Evolutionary conservation across 2,329 filamentous ascomycete genomes (phyloP), one percentile per base, ranked within the genome.

Genomic region (Penicillium oxalicum): DNA sequence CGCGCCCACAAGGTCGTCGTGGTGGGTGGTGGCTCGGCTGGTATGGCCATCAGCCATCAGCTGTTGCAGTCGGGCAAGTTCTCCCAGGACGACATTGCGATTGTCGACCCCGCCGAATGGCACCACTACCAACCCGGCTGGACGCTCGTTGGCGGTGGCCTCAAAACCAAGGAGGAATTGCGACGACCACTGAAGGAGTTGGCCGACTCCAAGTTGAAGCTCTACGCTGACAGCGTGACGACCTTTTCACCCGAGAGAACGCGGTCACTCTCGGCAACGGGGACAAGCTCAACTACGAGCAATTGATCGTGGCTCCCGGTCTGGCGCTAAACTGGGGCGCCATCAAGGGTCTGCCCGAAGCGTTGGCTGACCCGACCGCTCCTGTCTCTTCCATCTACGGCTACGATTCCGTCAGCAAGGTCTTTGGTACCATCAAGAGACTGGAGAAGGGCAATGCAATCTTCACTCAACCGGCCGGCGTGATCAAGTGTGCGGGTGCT

Each of bases 91-190:
- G 83, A 86, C 51, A 83, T 86, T 51, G 82, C 83, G 27, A 59
- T 86, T 26, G 68, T 86, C 38, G 83, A 86, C 54, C 83, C 83
- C 0, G 75, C 82, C 0, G 62, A 69, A 54, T 82, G 75, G 73
- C 82, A 86, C 61, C 75, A 86, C 68, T 86, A 85, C 62, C 83
- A 86, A 64, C 81, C 83, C 1, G 83, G 83, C 46, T 86, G 82
- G 82, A 86, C 83, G 2, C 72, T 86, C 1, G 83, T 86, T 2
- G 83, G 82, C 38, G 82, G 79, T 35, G 83, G 83, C 3, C 72
- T 86, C 35, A 85, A 85, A 66, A 76, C 71, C 40, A 82, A 81
- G 61, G 71, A 83, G 53, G 75, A 83, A 25, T 67, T 86, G 48
- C 74, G 76, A 40, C 66, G 69, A 48, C 77, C 76, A 1, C 61